Evolutionary conservation across 176 grass and related monocot genomes (phyloP).

Genomic region (Calamus simplicifolius): DNA sequence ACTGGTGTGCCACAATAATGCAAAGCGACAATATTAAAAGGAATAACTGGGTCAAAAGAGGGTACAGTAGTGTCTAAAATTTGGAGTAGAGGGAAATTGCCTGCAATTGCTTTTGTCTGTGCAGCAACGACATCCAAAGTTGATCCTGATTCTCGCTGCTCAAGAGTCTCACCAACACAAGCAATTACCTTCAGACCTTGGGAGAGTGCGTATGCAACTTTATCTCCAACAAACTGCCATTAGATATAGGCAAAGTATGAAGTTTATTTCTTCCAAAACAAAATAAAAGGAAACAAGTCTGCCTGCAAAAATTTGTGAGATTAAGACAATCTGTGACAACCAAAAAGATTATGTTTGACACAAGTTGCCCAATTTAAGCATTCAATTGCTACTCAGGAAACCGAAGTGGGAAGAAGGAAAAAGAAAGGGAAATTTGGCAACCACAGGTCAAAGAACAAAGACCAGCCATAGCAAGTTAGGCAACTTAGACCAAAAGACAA

Average conservation of each 20-base stretch:
- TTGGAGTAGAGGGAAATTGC: conserved; percentile 14
- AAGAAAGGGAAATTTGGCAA: too few species aligned
- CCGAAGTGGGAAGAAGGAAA: too few species aligned
- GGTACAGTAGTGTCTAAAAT: too few species aligned
- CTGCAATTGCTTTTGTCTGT: conserved; percentile 75
- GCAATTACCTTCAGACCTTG: conserved; percentile 87
- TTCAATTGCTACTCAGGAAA: too few species aligned
- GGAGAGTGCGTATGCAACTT: conserved; percentile 75
- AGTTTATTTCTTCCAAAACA: too few species aligned
- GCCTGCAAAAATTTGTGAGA: not conserved
- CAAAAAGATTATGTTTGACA: too few species aligned
- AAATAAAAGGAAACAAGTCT: not conserved
- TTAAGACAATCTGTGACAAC: not conserved
- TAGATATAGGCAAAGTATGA: conserved; percentile 1
- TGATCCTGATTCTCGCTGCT: conserved; percentile 66
- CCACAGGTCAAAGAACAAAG: too few species aligned
- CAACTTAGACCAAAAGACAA: too few species aligned
- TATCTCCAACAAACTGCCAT: conserved; percentile 70
- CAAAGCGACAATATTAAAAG: not conserved
- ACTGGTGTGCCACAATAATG: not conserved
- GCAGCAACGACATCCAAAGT: conserved; percentile 66
- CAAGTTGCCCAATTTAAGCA: too few species aligned
- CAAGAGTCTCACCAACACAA: conserved; percentile 86
- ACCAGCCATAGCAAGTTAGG: too few species aligned
- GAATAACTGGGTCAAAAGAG: too few species aligned